These are phyloP conservation scores for Ustilago vetiveriae DNA, from an alignment of 1,284 basidiomycete species.

Conservation along the genomic window DNA sequence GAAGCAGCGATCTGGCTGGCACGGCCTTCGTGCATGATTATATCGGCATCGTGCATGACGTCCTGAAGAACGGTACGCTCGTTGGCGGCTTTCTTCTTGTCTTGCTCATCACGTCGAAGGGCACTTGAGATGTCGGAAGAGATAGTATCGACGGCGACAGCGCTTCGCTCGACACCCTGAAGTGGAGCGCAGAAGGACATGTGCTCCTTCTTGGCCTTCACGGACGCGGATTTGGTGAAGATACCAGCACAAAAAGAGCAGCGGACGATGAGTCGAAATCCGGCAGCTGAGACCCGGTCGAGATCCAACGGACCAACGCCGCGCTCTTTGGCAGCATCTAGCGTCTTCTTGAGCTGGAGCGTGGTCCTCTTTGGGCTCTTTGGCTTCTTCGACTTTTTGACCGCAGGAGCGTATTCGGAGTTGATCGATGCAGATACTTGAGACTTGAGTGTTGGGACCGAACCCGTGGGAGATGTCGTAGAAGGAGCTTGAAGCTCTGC, in stretches of 20 bases:
- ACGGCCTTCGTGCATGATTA: constrained; percentile 26
- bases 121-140: constrained; percentile 7
- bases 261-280: constrained; percentile 21
- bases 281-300: constrained; percentile 5
- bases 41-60: constrained; percentile 29
- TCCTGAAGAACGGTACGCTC: constrained; percentile 29
- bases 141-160: constrained; percentile 16
- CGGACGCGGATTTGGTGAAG: constrained; percentile 25
- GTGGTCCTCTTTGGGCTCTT: constrained; percentile 1
- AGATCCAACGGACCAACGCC: constrained; percentile 17
- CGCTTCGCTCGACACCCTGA: neutral
- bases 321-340: constrained; percentile 10
- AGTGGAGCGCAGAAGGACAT: constrained; percentile 28
- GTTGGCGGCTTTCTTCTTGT: constrained; percentile 5
- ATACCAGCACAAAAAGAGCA: constrained; percentile 31
- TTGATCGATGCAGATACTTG: neutral
- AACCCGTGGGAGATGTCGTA: neutral
- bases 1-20: constrained; percentile 34
- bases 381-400: constrained; percentile 7
- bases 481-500: constrained; percentile 3
- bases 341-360: constrained; percentile 19
- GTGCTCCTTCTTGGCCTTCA: constrained; percentile 28
- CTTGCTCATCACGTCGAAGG: constrained; percentile 6
- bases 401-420: neutral
- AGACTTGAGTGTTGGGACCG: too few relatives aligned